phyloP scores from a whole-genome alignment of 2,329 filamentous ascomycete genomes.

The Blastomyces silverae region DNA sequence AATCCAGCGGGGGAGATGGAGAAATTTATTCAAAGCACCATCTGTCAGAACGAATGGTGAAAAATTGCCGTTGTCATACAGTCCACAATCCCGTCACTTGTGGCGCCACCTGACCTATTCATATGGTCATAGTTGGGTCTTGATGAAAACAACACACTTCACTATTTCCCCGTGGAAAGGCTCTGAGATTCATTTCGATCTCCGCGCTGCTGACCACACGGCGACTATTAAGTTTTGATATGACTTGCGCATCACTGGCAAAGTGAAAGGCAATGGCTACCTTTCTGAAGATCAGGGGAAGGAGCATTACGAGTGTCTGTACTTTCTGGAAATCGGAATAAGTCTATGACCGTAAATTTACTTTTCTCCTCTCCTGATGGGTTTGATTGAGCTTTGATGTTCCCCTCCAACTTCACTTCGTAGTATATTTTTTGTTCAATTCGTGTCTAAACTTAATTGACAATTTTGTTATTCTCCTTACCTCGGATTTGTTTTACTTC shows the following conservation, averaged over 20 bases:
- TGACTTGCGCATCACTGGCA: constrained; percentile 56
- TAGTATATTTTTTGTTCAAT: neutral
- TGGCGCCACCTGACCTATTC: neutral
- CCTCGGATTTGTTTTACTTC: neutral
- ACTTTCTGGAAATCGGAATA: neutral
- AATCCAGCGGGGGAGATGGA: constrained; percentile 48
- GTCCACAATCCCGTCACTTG: neutral
- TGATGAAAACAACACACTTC: constrained; percentile 47
- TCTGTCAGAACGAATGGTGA: constrained; percentile 4
- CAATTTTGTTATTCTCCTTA: neutral
- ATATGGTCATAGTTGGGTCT: constrained; percentile 58
- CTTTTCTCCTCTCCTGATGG: neutral
- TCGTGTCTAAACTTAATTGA: neutral
- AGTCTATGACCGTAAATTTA: neutral
- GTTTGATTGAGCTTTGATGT: neutral
- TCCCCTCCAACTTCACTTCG: neutral
- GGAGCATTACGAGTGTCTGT: neutral
- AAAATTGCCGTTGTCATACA: neutral
- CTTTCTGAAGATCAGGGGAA: constrained; percentile 9
- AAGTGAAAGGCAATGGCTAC: constrained; percentile 52
- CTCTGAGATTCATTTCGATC: constrained; percentile 66
- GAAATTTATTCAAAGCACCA: constrained; percentile 5
- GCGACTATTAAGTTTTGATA: constrained; percentile 60
- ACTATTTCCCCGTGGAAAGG: constrained; percentile 60
- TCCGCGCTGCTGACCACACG: constrained; percentile 66